Evolutionary conservation across 176 grass and related monocot species (phyloP).

Genomic region (Rhynchospora tenuis): DNA sequence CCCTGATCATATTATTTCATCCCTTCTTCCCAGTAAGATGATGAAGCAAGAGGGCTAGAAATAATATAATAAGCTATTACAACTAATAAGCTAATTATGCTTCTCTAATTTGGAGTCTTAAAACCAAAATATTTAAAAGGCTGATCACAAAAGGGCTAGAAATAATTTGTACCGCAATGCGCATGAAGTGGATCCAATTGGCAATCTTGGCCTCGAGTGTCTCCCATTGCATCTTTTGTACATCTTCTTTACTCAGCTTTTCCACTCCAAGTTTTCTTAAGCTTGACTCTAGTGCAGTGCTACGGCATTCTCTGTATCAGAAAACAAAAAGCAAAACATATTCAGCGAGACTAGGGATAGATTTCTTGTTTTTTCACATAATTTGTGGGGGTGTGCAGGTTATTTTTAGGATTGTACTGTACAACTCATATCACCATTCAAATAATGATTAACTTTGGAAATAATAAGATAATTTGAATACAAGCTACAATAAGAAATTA

Average conservation of each 20-base stretch:
- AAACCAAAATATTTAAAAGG: constrained; percentile 1
- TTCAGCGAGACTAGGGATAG: background rate
- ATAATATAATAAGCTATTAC: background rate
- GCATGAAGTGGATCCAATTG: constrained; percentile 95
- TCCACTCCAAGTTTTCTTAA: constrained; percentile 80
- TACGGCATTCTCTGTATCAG: constrained; percentile 57
- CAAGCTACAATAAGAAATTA: background rate
- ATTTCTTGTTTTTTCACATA: background rate
- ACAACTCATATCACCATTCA: background rate
- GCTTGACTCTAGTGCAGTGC: constrained; percentile 62
- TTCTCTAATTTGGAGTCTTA: constrained; percentile 6
- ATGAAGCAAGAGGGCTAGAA: too few species aligned
- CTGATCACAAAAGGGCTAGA: background rate
- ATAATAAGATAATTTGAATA: background rate
- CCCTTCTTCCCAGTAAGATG: background rate
- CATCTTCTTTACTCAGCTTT: constrained; percentile 85
- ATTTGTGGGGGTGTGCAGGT: background rate
- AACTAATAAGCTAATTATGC: background rate
- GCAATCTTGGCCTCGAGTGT: constrained; percentile 93
- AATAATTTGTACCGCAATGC: constrained; percentile 57
- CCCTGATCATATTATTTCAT: background rate
- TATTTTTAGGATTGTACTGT: background rate
- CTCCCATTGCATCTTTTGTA: constrained; percentile 96
- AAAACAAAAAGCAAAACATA: background rate
- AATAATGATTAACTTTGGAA: background rate